Base-by-base conservation (phyloP, 2,329 filamentous ascomycete genomes). In the Stagonosporopsis rhizophila region DNA sequence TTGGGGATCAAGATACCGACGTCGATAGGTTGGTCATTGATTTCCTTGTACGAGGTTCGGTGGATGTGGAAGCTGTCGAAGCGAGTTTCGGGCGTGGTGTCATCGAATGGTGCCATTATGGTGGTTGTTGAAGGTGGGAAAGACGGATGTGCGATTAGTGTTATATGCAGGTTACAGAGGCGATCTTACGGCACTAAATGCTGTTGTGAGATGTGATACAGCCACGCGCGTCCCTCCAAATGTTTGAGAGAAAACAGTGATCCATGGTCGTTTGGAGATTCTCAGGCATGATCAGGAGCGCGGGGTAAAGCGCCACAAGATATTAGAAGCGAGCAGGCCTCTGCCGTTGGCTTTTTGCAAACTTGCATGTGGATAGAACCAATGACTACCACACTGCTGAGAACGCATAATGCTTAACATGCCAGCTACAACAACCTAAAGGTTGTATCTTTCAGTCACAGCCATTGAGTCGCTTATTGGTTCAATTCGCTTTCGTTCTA, bases 1-100 rank as follows among this genome's bases (percentile, higher is more conserved):
- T 79, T 76, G 1, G 80, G 78, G 1, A 80, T 66, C 0, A 81
- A 59, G 19, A 81, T 63, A 23, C 69, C 76, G 4, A 70, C 69
- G 17, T 70, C 66, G 35, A 79, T 79, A 0, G 62, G 60, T 41
- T 80, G 75, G 44, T 71, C 61, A 38, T 65, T 60, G 42, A 80
- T 66, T 14, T 66, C 71, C 49, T 81, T 82, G 64, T 80, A 82
- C 5, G 67, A 62, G 4, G 75, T 68, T 17, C 75, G 73, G 55
- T 78, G 67, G 11, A 79, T 55, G 25, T 76, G 61, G 62, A 81
- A 81, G 47, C 64, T 72, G 40, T 69, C 66, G 46, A 79, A 75
- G 19, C 72, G 72, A 2, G 65, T 67, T n/a, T 60, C 59, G 3
- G 62, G 48, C 0, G 60, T 68, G 1, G 66, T 71, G 15, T 64